Base-by-base conservation (phyloP, 352 stramenopile species). In the Peronosclerospora sorghi region DNA sequence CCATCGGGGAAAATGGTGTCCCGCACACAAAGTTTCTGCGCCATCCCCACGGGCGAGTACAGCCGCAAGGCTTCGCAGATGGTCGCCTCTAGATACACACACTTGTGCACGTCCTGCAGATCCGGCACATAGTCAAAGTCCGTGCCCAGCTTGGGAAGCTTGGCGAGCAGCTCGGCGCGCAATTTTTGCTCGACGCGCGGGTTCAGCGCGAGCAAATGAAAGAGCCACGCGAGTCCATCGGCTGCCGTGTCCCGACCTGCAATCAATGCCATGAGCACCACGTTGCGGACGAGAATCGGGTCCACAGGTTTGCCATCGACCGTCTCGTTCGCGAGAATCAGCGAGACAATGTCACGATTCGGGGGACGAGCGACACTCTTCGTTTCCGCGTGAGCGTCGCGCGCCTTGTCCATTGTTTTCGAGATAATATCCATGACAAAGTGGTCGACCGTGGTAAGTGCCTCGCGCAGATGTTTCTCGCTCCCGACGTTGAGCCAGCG, bases 161-260 rank as follows among this genome's bases (percentile, higher is more conserved):
- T 51, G 3, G 27, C 17, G 8, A 54, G 15, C 39, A 76, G 20
- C 42, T 73, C 57, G 0, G 27, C 37, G 17, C 51, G 49, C 8
- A 75, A 27, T 12, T 67, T 69, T 0, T 51, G 17, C 41, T 69
- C 51, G 0, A 76, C 64, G 0, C 46, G 44, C 0, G 67, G 74
- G 32, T 86, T 62, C 15, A 60, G 59, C 7, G 42, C 42, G 5
- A 86, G 54, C 35, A 76, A 34, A 41, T 78, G 75, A 20, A 61
- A 65, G 7, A 65, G 39, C 56, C 56, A 65, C 8, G 42, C 46
- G 5, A 65, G 17, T 0, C 45, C 46, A 13, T 65, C 51, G 0
- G 56, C 56, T 1, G 77, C 76, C 6, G 77, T 89, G 50, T 89
- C 73, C 9, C 73, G 58, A 7, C 80, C 80, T 10, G 73, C 80